Evolutionary conservation across 75 land plant genomes (phyloP).

Genomic region (Pinus albicaulis): DNA sequence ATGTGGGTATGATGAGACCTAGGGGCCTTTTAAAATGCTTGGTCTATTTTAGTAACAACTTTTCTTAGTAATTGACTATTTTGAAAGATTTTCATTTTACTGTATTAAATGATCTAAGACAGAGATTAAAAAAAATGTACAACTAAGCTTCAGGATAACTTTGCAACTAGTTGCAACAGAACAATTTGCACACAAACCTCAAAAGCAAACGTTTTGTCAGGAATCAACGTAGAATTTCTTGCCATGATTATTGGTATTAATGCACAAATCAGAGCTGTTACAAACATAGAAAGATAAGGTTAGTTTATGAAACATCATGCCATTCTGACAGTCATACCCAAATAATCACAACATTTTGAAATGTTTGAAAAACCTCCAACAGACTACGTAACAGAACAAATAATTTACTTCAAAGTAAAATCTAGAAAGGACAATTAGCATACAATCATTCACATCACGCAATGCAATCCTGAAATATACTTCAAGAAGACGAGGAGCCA

Average conservation of each 20-base stretch:
- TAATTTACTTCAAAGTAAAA: slow-evolving; percentile 8
- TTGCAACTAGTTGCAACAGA: neutral
- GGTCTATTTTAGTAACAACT: too few species aligned
- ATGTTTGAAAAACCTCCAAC: too few species aligned
- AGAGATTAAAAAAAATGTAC: too few species aligned
- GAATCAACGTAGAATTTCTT: slow-evolving; percentile 75
- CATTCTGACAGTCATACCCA: neutral
- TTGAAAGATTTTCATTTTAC: too few species aligned
- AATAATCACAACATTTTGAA: too few species aligned
- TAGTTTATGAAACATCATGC: neutral
- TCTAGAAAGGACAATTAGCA: slow-evolving; percentile 18
- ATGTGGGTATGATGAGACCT: too few species aligned
- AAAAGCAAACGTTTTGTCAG: slow-evolving; percentile 49
- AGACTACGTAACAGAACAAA: neutral
- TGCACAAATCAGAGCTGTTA: slow-evolving; percentile 81
- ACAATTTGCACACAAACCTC: slow-evolving; percentile 23
- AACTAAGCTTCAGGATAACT: too few species aligned
- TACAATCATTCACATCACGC: slow-evolving; percentile 83
- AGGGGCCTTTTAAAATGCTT: too few species aligned
- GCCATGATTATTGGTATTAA: slow-evolving; percentile 78
- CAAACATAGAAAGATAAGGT: neutral
- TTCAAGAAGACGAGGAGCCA: slow-evolving; percentile 67
- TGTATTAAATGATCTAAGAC: too few species aligned
- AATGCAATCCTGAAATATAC: slow-evolving; percentile 73
- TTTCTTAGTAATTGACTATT: too few species aligned